Base-by-base conservation (phyloP, 2,329 filamentous ascomycete genomes). In the Corniculantispora saksenae region DNA sequence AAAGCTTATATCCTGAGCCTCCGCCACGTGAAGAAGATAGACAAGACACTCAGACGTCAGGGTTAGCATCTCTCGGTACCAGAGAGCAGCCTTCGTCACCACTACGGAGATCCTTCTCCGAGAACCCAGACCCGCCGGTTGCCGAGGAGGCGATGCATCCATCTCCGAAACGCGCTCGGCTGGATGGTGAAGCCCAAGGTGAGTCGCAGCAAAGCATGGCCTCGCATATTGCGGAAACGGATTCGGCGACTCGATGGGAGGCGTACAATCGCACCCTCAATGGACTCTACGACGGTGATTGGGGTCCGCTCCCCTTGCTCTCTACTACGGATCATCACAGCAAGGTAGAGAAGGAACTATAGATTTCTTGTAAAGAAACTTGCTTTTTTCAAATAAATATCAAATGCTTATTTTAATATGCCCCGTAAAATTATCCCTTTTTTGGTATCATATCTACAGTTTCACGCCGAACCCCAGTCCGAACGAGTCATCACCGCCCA, bases 401-500 rank as follows among this genome's bases (percentile, higher is more conserved):
- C 8, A 58, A n/a, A 27, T 17, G 56, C 56, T n/a, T 61, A 51
- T 35, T 40, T 13, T 35, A 35, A 32, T 27, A 23, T 40, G 48
- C 45, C 32, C n/a, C 21, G 12, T 15, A 25, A 35, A 50, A 15
- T n/a, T 57, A 27, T 3, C 43, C 17, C 19, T 38, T 50, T 35
- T 15, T 38, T 50, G 32, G 35, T 43, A 54, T 61, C 48, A 27
- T 38, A 29, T 57, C 45, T 66, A 66, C 60, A 66, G 50, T n/a
- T 10, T 64, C 21, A 32, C 40, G 47, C 65, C 65, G n/a, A 66
- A 66, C 3, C 65, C 65, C 40, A 66, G n/a, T 9, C 90, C 90
- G 67, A 92, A 72, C 72, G 92, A 92, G 23, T 88, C 86, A 1
- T 89, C 86, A 0, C 74, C 76, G 1, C 78, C 78, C 29, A 79